A percentile compares a stretch with the other conserved stretches of the same genome.
Evolutionary conservation across 2,329 filamentous ascomycete genomes (phyloP).

Genomic region (Apiospora sp.): DNA sequence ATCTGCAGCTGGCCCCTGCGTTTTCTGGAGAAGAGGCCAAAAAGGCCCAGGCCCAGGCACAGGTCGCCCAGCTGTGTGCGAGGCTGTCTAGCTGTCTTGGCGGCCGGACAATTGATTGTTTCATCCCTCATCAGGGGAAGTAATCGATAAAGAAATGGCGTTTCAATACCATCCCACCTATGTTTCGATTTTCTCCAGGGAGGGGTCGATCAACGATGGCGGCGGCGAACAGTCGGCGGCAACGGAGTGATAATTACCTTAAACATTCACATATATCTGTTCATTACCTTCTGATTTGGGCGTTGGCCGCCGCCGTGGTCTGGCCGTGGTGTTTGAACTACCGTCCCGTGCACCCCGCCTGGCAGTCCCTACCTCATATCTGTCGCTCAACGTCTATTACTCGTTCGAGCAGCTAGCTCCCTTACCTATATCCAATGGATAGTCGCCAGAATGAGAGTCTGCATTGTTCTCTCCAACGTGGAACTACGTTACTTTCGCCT

Average conservation of each 20-base stretch:
- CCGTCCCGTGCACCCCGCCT: not conserved
- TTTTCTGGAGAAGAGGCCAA: not conserved
- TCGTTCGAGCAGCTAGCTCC: not conserved
- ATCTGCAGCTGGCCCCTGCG: slow-evolving; percentile 17
- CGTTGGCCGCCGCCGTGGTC: not conserved
- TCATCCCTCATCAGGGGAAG: not conserved
- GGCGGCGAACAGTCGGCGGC: not conserved
- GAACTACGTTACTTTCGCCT: not conserved
- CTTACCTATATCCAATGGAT: too few relatives aligned
- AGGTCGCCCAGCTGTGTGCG: not conserved
- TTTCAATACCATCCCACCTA: slow-evolving; percentile 10
- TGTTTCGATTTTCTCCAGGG: slow-evolving; percentile 3
- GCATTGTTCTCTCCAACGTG: too few relatives aligned
- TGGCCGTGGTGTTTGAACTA: not conserved
- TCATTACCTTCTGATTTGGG: not conserved
- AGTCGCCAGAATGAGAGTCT: too few relatives aligned
- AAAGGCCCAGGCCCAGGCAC: not conserved
- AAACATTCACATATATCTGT: not conserved
- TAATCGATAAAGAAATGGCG: not conserved
- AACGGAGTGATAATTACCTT: not conserved
- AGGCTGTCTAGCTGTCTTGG: not conserved
- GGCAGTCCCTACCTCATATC: not conserved
- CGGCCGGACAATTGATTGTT: not conserved
- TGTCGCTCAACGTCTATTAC: not conserved
- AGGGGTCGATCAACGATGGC: not conserved